These are phyloP conservation scores for Berkeleyomyces basicola DNA, from an alignment of 2,329 filamentous ascomycete species.

Conservation along the genomic window DNA sequence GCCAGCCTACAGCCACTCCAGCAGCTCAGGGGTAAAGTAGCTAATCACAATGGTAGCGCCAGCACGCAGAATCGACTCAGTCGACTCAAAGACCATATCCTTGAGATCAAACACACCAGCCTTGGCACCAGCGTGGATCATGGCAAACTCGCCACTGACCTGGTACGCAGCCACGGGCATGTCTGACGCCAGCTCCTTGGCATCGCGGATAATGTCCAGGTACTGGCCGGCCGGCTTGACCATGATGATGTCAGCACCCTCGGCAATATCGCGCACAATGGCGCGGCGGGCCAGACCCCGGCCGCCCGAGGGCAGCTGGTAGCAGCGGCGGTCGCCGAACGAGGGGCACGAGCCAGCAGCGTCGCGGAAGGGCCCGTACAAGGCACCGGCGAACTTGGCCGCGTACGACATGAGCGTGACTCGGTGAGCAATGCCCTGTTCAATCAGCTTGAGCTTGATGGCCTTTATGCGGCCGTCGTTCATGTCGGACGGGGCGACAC, in stretches of 20 bases:
- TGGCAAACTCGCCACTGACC: conserved; percentile 90
- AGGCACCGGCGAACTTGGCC: conserved; percentile 89
- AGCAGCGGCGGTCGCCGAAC: conserved; percentile 91
- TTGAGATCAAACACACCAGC: conserved; percentile 93
- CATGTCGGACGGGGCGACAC: conserved; percentile 95
- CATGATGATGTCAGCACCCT: conserved; percentile 97
- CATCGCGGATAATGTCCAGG: conserved; percentile 92
- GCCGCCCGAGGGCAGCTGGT: conserved; percentile 86
- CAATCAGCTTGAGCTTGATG: conserved; percentile 95
- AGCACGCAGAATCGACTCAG: conserved; percentile 80
- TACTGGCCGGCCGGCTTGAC: conserved; percentile 95
- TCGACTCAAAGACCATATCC: conserved; percentile 86
- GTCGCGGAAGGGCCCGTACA: conserved; percentile 95
- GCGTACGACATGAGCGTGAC: conserved; percentile 94
- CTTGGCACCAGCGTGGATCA: conserved; percentile 92
- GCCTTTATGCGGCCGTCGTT: conserved; percentile 94
- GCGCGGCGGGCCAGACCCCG: conserved; percentile 82
- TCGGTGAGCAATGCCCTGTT: conserved; percentile 81
- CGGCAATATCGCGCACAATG: conserved; percentile 74
- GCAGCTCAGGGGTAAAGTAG: conserved; percentile 78
- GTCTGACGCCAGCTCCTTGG: conserved; percentile 83
- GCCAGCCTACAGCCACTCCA: conserved; percentile 44
- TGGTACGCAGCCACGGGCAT: conserved; percentile 92
- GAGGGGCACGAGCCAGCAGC: conserved; percentile 80
- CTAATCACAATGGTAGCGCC: conserved; percentile 85